Evolutionary conservation across 1,139 yeast species (phyloP), one percentile per base, ranked within the genome.

Genomic region (Candida sanyaensis): DNA sequence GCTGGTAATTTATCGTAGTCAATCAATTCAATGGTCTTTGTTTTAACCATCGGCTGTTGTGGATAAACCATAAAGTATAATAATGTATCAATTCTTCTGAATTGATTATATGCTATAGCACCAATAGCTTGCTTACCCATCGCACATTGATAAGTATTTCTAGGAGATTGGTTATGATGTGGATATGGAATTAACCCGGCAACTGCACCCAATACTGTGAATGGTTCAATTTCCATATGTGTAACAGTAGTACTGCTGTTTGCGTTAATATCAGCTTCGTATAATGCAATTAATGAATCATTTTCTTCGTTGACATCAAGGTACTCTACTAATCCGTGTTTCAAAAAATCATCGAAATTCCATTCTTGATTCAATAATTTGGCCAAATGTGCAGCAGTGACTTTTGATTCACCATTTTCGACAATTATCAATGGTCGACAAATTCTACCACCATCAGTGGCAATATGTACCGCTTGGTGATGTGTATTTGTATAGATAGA

Each of bases 61-160:
- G 99, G 99, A 64, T 95, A 93, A 13, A 92, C 97, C 97, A 93
- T 89, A 58, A 93, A 77, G 65, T 93, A 93, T 55, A 95, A 75
- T 60, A 93, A 73, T 0, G 99, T 95, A 64, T 93, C 99, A 58
- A 93, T 93, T 69, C 99, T 84, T 64, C 91, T 82, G 71, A 93
- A 88, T 69, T 93, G 99, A 68, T 93, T 93, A 68, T 93, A 93
- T 27, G 96, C 97, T 69, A 95, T 95, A 7, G 98, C 98, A 56
- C 99, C 99, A 68, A 93, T 93, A 23, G 99, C 99, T 73, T 93
- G 99, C 75, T 93, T 93, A 83, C 99, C 99, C 99, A 93, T 93
- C 66, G 99, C 99, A 81, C 97, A 93, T 74, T 93, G 99, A 73
- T 93, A 93, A 0, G 99, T 93, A 66, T 93, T 93, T 80, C 99